These are phyloP conservation scores for Allium fistulosum DNA, from an alignment of 106 monocot species.

Conservation along the genomic window DNA sequence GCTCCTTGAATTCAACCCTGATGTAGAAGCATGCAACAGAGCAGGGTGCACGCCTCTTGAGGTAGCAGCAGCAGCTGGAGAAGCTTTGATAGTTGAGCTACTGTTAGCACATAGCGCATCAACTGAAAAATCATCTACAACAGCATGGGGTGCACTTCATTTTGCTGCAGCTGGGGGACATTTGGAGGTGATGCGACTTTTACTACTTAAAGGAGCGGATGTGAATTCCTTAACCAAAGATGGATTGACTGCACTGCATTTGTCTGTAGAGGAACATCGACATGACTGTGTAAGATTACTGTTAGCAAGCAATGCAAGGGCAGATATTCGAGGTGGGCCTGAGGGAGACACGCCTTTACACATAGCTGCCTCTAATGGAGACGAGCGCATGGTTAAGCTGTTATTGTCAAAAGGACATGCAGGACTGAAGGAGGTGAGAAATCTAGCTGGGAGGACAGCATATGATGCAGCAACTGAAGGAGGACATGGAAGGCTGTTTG, in stretches of 20 bases:
- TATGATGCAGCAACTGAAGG: constrained; percentile 42
- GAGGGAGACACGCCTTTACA: constrained; percentile 38
- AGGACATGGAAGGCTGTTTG: constrained; percentile 27
- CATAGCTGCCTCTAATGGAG: constrained; percentile 28
- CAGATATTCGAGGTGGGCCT: constrained; percentile 23
- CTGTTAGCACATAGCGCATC: constrained; percentile 28
- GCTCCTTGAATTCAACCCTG: constrained; percentile 38
- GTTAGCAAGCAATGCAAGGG: constrained; percentile 18
- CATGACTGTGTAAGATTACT: constrained; percentile 25
- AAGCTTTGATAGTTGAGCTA: constrained; percentile 39
- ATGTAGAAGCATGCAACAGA: constrained; percentile 26
- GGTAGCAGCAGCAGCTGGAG: constrained; percentile 35
- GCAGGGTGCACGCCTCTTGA: constrained; percentile 39
- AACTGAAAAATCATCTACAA: constrained; percentile 13
- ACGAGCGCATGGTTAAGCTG: constrained; percentile 31
- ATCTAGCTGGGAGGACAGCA: constrained; percentile 33
- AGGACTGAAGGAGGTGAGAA: constrained; percentile 27
- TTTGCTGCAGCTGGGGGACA: constrained; percentile 29
- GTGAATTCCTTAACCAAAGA: constrained; percentile 21
- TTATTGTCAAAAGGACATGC: constrained; percentile 18
- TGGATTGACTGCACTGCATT: constrained; percentile 39
- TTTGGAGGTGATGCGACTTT: constrained; percentile 24
- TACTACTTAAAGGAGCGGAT: constrained; percentile 26
- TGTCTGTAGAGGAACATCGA: constrained; percentile 24
- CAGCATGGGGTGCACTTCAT: constrained; percentile 28